Evolutionary conservation across 257 asterid species (phyloP), one percentile per base, ranked within the genome.

Genomic region (Striga asiatica): DNA sequence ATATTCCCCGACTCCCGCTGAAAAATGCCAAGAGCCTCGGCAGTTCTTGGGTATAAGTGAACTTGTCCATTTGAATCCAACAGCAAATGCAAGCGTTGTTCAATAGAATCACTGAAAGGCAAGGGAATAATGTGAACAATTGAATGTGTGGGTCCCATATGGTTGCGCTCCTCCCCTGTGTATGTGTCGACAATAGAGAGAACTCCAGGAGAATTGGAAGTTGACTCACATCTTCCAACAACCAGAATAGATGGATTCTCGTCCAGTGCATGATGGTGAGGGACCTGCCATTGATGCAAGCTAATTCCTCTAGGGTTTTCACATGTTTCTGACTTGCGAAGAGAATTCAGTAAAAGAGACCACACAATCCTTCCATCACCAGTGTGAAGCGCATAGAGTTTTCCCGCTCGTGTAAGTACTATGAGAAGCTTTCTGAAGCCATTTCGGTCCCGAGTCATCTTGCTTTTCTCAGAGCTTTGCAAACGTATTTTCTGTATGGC

Each of bases 231-330:
- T 74, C 80, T 84, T 56, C 97, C 98, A 69, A 88, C 78, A 50
- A 92, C 85, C 54, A 92, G 78, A 59, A 92, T 84, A 29, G 98
- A 87, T 52, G 98, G 97, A 61, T 91, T 80, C 73, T 87, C 93
- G 58, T 91, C 94, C 80, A 92, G 43, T 21, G 89, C 97, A 73
- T 92, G 98, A 78, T 91, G 98, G 78, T 92, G 99, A 58, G 99
- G 98, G 63, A 82, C 94, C 65, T 88, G 98, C 99, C 98, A 92
- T 69, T 82, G 95, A 60, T 79, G 68, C 61, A 92, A 72, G 53
- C 85, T 84, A 56, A 92, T 74, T 53, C 77, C 89, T 64, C 63
- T 74, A 24, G 99, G 99, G 60, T 54, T 67, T 68, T 81, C 67
- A 38, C 97, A 92, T 3, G 77, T 65, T 64, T 74, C 84, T 9